A percentile compares a stretch with the other conserved stretches of the same genome.
These are phyloP conservation scores for Rutstroemia sp. DNA, from an alignment of 2,329 filamentous ascomycete genomes.

Conservation along the genomic window DNA sequence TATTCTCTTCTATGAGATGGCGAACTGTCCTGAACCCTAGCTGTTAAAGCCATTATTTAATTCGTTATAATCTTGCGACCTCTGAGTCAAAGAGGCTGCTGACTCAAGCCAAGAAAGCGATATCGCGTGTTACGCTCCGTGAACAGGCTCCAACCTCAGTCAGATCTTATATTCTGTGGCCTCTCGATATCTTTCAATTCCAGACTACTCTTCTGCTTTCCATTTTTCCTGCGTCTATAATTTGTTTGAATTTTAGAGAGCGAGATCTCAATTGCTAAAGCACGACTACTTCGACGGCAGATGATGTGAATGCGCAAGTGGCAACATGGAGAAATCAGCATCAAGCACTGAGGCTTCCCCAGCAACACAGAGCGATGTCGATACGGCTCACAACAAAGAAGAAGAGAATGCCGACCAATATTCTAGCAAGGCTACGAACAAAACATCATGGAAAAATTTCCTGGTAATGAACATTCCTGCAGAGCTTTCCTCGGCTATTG, in stretches of 20 bases:
- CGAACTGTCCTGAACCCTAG: too few species aligned
- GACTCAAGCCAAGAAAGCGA: too few species aligned
- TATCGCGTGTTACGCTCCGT: too few species aligned
- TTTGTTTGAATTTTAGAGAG: background rate
- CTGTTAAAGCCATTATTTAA: too few species aligned
- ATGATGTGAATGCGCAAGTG: background rate
- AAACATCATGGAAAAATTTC: conserved; percentile 20
- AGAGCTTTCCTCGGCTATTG: background rate
- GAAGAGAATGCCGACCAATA: background rate
- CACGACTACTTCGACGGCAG: background rate
- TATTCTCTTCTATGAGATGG: too few species aligned
- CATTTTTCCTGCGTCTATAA: too few species aligned
- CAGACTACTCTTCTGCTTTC: too few species aligned
- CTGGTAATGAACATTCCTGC: conserved; percentile 10
- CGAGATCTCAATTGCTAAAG: background rate
- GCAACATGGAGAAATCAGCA: background rate
- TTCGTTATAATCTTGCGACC: too few species aligned
- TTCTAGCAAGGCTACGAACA: conserved; percentile 11
- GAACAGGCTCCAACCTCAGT: too few species aligned
- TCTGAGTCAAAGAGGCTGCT: too few species aligned
- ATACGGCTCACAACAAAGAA: background rate
- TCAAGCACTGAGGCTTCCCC: background rate
- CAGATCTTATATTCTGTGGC: too few species aligned
- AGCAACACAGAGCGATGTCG: background rate
- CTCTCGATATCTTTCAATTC: too few species aligned